Evolutionary conservation across 2,329 filamentous ascomycete species (phyloP).

Genomic region (Fusarium acutatum): DNA sequence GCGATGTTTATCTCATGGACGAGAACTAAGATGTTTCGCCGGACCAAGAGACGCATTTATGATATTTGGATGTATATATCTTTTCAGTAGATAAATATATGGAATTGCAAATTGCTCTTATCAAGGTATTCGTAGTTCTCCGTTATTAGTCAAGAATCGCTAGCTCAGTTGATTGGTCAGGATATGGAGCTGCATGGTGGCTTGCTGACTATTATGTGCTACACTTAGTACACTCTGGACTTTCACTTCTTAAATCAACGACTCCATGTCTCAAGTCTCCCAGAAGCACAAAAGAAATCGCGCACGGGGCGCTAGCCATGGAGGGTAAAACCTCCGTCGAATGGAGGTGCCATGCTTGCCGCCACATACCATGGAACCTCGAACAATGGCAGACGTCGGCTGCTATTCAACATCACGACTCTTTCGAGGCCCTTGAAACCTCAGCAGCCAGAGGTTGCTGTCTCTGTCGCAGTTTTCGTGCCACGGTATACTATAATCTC

Average conservation of each 20-base stretch:
- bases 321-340: background rate
- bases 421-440: background rate
- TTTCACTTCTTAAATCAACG: background rate
- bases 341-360: background rate
- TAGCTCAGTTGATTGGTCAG: background rate
- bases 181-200: background rate
- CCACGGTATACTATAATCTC: background rate
- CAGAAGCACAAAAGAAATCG: background rate
- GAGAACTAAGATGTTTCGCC: background rate
- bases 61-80: background rate
- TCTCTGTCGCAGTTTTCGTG: background rate
- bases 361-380: background rate
- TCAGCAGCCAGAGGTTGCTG: background rate
- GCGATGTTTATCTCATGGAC: constrained; percentile 37
- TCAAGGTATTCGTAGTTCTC: background rate
- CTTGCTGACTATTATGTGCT: background rate
- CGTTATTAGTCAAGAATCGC: background rate
- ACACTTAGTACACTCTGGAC: background rate
- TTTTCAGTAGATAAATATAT: background rate
- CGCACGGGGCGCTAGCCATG: background rate
- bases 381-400: background rate
- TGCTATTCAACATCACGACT: background rate
- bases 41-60: too few relatives aligned
- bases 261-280: background rate
- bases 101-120: background rate